These are phyloP conservation scores for Mrakiaceae sp. DNA, from an alignment of 1,284 basidiomycete genomes.

Conservation along the genomic window DNA sequence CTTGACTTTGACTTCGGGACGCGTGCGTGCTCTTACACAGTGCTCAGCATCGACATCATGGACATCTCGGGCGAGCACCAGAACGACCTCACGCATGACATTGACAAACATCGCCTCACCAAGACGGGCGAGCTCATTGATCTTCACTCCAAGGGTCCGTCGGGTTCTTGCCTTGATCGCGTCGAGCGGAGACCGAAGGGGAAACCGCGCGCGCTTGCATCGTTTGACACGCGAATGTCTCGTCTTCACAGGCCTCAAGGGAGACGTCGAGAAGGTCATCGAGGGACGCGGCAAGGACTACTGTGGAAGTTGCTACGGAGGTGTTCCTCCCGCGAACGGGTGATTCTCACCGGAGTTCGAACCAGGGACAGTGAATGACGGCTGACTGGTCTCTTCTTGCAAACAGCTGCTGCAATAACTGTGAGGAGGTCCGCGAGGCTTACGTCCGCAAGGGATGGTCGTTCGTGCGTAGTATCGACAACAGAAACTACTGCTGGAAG, in stretches of 20 bases:
- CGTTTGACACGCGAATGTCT: not conserved
- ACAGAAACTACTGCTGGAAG: too few species aligned
- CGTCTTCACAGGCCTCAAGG: slow-evolving; percentile 49
- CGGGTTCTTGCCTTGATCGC: not conserved
- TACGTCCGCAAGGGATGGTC: slow-evolving; percentile 93
- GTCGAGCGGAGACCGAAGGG: not conserved
- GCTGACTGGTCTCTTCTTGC: not conserved
- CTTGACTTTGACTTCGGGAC: too few species aligned
- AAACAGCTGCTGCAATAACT: slow-evolving; percentile 77
- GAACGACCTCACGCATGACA: slow-evolving; percentile 77
- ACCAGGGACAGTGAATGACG: too few species aligned
- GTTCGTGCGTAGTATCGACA: slow-evolving; percentile 39
- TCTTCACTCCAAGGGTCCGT: slow-evolving; percentile 31
- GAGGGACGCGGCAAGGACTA: slow-evolving; percentile 52
- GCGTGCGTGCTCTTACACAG: slow-evolving; percentile 36
- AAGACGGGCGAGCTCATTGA: slow-evolving; percentile 50
- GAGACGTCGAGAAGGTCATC: slow-evolving; percentile 71
- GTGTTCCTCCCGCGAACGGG: slow-evolving; percentile 60
- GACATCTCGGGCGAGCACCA: slow-evolving; percentile 95
- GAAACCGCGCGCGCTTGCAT: slow-evolving; percentile 4
- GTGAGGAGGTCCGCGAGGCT: slow-evolving; percentile 84
- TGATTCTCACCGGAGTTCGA: slow-evolving; percentile 14
- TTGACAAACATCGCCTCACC: slow-evolving; percentile 70
- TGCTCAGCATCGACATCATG: slow-evolving; percentile 91
- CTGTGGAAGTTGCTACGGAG: slow-evolving; percentile 97